phyloP scores from a whole-genome alignment of 345 rosid species.

The Gossypium turneri region DNA sequence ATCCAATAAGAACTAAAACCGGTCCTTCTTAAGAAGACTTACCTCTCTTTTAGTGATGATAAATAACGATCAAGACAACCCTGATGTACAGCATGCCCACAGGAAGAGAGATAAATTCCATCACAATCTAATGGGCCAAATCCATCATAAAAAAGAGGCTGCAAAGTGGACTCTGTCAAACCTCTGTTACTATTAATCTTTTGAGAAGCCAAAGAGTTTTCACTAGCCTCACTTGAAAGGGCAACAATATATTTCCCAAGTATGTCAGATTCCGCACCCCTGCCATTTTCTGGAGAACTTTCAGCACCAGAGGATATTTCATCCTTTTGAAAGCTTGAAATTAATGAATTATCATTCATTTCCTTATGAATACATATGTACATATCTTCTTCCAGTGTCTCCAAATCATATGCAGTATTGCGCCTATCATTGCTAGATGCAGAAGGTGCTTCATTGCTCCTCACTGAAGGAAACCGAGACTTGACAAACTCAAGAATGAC shows the following conservation, averaged over 20 bases:
- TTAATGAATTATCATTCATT: conserved; percentile 27
- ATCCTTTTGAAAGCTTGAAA: conserved; percentile 26
- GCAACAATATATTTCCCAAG: conserved; percentile 46
- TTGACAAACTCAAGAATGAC: conserved; percentile 49
- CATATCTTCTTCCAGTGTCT: conserved; percentile 61
- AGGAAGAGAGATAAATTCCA: conserved; percentile 83
- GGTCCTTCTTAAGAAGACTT: conserved; percentile 14
- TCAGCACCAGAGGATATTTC: conserved; percentile 26
- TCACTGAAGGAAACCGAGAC: conserved; percentile 44
- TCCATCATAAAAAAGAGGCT: conserved; percentile 45
- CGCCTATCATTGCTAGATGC: conserved; percentile 40
- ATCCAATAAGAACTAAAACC: background rate
- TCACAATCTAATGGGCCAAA: conserved; percentile 77
- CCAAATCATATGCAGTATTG: conserved; percentile 34
- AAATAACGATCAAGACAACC: conserved; percentile 81
- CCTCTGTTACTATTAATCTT: conserved; percentile 26
- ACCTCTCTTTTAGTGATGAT: conserved; percentile 82
- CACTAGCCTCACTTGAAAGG: conserved; percentile 43
- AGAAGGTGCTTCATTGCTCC: conserved; percentile 38
- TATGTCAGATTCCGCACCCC: conserved; percentile 43
- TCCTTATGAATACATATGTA: conserved; percentile 41
- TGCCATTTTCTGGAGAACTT: conserved; percentile 28
- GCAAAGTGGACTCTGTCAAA: conserved; percentile 32
- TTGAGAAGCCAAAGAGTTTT: conserved; percentile 42
- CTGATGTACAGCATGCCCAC: conserved; percentile 99